Percentiles rank a stretch among this genome's conserved stretches.
Conservation (phyloP, 1,284 basidiomycete species). For the Inonotus obliquus region DNA sequence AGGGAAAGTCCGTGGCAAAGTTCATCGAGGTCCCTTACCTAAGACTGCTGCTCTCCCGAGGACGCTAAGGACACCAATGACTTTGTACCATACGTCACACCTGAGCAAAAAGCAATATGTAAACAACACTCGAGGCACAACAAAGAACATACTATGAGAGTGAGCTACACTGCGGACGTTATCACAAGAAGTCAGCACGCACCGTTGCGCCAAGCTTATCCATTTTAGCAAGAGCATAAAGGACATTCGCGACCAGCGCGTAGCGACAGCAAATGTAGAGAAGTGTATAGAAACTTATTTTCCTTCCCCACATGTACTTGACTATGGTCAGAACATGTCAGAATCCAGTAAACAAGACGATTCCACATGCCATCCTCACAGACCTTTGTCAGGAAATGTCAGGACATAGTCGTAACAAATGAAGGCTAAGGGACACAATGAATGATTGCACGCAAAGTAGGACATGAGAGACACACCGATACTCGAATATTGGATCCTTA, state of each 20-base stretch:
- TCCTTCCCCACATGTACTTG: conserved; percentile 1
- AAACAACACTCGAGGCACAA: not conserved
- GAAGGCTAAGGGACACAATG: not conserved
- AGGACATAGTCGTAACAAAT: conserved; percentile 5
- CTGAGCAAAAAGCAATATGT: conserved; percentile 15
- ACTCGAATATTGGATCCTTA: conserved; percentile 6
- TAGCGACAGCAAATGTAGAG: conserved; percentile 3
- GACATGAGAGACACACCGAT: not conserved
- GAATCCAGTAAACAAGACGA: not conserved
- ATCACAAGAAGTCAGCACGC: not conserved
- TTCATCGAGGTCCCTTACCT: conserved; percentile 22
- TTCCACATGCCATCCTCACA: not conserved
- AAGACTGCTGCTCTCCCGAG: conserved; percentile 32
- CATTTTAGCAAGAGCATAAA: not conserved
- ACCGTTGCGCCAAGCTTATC: conserved; percentile 4
- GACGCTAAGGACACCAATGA: conserved; percentile 30
- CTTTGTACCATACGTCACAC: conserved; percentile 31
- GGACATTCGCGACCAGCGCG: not conserved
- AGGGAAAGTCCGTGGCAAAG: not conserved
- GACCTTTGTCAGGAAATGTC: not conserved
- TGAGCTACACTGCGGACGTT: not conserved
- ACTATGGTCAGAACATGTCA: not conserved
- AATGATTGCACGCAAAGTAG: not conserved
- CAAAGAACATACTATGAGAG: not conserved
- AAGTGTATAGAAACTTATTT: not conserved